A percentile compares a stretch with the other conserved stretches of the same genome.
Conservation (phyloP, 2,329 filamentous ascomycete species). For the Colletotrichum euphorbiae region DNA sequence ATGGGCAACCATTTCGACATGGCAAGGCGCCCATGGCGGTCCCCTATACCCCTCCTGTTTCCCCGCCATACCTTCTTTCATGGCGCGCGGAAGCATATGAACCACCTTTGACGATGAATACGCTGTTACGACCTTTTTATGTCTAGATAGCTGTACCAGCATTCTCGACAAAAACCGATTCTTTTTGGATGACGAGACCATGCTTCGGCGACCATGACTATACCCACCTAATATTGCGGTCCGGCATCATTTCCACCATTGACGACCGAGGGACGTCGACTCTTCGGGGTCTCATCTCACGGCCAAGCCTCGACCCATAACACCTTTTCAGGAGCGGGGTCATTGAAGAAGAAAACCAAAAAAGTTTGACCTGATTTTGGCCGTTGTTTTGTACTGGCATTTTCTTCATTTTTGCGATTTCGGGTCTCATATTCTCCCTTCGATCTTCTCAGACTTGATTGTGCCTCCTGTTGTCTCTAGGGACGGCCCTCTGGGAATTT, state of each 20-base stretch:
- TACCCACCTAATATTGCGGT: slow-evolving; percentile 53
- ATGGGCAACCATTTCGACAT: slow-evolving; percentile 56
- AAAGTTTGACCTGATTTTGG: slow-evolving; percentile 36
- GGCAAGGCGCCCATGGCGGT: slow-evolving; percentile 48
- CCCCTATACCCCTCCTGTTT: slow-evolving; percentile 45
- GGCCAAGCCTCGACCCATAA: slow-evolving; percentile 17
- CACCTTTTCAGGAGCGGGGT: slow-evolving; percentile 23
- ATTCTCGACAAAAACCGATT: slow-evolving; percentile 41
- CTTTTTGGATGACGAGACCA: slow-evolving; percentile 39
- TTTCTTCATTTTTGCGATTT: slow-evolving; percentile 10
- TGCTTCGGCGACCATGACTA: slow-evolving; percentile 53
- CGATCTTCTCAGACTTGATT: slow-evolving; percentile 2
- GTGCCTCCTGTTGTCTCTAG: not conserved
- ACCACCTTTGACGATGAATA: slow-evolving; percentile 55
- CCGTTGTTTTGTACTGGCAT: slow-evolving; percentile 27
- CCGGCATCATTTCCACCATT: slow-evolving; percentile 22
- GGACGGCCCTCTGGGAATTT: slow-evolving; percentile 9
- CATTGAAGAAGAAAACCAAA: slow-evolving; percentile 33
- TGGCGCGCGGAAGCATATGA: slow-evolving; percentile 40
- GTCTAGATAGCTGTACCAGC: slow-evolving; percentile 58
- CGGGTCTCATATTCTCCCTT: slow-evolving; percentile 2
- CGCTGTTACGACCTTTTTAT: slow-evolving; percentile 58
- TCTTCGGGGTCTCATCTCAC: slow-evolving; percentile 8
- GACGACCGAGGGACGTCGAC: slow-evolving; percentile 14
- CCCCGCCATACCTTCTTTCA: slow-evolving; percentile 39